Percentiles rank a stretch among this genome's conserved stretches.
Conservation (phyloP, 2,329 filamentous ascomycete genomes). For the Alternaria postmessia region DNA sequence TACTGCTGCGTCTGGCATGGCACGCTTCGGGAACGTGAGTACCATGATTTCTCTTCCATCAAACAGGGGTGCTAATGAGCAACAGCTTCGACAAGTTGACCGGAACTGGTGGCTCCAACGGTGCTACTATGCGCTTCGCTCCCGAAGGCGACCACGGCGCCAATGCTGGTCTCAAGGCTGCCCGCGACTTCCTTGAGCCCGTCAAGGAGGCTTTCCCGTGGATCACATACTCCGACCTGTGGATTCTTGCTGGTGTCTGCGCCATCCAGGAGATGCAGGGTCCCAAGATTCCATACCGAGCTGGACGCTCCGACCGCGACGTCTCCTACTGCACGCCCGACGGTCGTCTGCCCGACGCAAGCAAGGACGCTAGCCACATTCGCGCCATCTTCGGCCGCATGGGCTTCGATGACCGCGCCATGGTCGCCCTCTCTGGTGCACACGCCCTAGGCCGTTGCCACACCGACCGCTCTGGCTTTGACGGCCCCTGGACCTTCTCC, state of each 20-base stretch:
- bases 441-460: constrained; percentile 89
- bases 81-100: constrained; percentile 79
- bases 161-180: constrained; percentile 86
- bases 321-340: constrained; percentile 88
- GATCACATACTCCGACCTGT: constrained; percentile 96
- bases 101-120: constrained; percentile 90
- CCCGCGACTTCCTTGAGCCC: constrained; percentile 91
- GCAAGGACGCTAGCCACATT: constrained; percentile 79
- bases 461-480: constrained; percentile 84
- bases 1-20: constrained; percentile 90
- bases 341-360: constrained; percentile 84
- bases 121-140: constrained; percentile 94
- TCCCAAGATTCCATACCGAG: constrained; percentile 84
- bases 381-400: constrained; percentile 94
- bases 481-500: constrained; percentile 83
- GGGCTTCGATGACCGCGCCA: constrained; percentile 97
- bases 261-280: constrained; percentile 97
- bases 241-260: constrained; percentile 86
- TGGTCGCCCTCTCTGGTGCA: constrained; percentile 86
- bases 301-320: constrained; percentile 83
- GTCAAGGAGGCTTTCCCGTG: constrained; percentile 90
- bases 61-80: constrained; percentile 18
- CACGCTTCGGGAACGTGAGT: constrained; percentile 82
- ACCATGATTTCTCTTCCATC: not conserved
- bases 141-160: constrained; percentile 91